These are phyloP conservation scores for Marchantia polymorpha DNA, from an alignment of 225 moss, liverwort and hornwort genomes.

Conservation along the genomic window DNA sequence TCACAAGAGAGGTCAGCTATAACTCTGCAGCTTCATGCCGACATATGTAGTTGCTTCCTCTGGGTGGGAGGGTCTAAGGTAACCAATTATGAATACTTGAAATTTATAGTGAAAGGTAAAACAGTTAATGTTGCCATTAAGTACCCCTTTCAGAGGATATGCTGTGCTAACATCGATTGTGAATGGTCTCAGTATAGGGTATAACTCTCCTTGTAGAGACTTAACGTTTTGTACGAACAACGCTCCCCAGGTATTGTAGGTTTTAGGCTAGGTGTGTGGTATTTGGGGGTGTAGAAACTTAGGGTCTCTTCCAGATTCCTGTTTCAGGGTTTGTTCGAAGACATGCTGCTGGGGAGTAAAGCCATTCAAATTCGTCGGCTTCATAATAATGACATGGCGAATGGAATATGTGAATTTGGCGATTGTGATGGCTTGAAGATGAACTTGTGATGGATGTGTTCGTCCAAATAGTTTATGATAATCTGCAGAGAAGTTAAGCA, in stretches of 20 bases:
- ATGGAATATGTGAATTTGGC: too few relatives aligned
- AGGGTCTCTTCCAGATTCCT: too few relatives aligned
- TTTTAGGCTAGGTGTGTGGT: not conserved
- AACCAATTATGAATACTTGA: not conserved
- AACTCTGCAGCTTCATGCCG: constrained; percentile 21
- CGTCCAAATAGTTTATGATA: too few relatives aligned
- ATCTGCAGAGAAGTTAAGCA: too few relatives aligned
- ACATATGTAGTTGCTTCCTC: constrained; percentile 20
- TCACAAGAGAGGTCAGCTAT: constrained; percentile 19
- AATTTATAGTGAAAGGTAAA: not conserved
- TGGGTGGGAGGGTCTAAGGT: constrained; percentile 3
- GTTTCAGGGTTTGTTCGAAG: too few relatives aligned
- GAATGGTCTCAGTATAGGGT: not conserved
- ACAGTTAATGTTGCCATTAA: not conserved
- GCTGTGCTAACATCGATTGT: not conserved
- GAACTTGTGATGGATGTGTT: too few relatives aligned
- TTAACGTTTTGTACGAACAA: not conserved
- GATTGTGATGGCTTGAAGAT: too few relatives aligned
- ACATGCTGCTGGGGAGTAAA: too few relatives aligned
- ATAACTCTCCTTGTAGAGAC: not conserved
- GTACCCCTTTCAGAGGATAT: not conserved
- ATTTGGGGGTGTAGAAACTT: not conserved
- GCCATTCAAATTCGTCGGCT: too few relatives aligned
- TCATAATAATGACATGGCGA: too few relatives aligned
- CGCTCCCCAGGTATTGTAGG: not conserved